phyloP scores from a whole-genome alignment of 148 eudicot genomes.

The Limonium bicolor region DNA sequence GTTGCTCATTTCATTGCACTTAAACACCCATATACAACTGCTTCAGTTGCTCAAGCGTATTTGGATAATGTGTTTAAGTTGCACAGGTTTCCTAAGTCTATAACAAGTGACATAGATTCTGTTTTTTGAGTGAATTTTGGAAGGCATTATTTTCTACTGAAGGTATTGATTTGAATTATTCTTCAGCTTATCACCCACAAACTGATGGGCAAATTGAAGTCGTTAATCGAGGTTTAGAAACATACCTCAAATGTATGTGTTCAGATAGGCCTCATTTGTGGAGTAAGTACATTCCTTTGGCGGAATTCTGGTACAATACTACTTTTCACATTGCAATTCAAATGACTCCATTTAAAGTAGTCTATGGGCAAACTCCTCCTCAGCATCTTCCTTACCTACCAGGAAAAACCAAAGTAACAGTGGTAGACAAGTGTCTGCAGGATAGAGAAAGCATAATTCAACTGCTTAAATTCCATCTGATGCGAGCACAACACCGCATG shows the following conservation, averaged over 20 bases:
- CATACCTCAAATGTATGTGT: background rate
- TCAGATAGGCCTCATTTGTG: background rate
- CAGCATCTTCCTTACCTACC: no score
- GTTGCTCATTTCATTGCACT: background rate
- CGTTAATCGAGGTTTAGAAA: background rate
- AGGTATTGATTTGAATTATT: background rate
- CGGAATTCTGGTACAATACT: no score
- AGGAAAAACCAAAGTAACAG: background rate
- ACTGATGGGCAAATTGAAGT: background rate
- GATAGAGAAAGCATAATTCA: no score
- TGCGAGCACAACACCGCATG: no score
- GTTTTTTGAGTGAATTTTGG: no score
- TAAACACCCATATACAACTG: background rate
- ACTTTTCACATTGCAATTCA: background rate
- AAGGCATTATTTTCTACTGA: background rate
- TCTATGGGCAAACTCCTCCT: no score
- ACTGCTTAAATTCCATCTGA: no score
- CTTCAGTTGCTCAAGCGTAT: background rate
- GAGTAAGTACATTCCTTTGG: background rate
- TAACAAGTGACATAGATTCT: no score
- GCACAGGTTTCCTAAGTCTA: background rate
- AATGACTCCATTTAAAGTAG: background rate
- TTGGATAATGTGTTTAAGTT: background rate
- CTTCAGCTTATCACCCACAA: background rate
- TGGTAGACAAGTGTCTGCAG: background rate